Evolutionary conservation across 2,329 filamentous ascomycete species (phyloP).

Genomic region (Alternaria ventricosa): DNA sequence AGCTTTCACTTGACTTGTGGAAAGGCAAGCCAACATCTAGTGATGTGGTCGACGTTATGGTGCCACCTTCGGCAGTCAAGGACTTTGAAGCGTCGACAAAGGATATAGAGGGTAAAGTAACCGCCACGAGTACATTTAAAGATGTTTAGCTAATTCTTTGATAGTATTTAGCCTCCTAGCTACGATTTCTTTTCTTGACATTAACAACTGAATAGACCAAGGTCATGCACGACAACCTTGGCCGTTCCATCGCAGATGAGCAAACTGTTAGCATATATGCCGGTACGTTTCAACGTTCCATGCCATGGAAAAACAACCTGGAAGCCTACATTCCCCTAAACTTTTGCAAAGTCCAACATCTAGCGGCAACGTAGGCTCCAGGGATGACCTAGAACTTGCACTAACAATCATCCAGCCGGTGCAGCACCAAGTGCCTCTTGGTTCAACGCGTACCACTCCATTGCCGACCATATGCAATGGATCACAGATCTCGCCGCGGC

Average conservation of each 20-base stretch:
- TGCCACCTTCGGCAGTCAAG: slow-evolving; percentile 39
- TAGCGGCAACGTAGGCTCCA: too few species aligned
- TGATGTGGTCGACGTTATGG: slow-evolving; percentile 45
- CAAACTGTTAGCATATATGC: slow-evolving; percentile 39
- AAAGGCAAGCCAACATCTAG: slow-evolving; percentile 43
- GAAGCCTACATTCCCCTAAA: too few species aligned
- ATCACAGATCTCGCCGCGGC: slow-evolving; percentile 44
- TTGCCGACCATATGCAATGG: slow-evolving; percentile 46
- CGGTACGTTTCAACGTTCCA: too few species aligned
- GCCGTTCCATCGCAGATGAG: slow-evolving; percentile 44
- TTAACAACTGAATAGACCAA: slow-evolving; percentile 13
- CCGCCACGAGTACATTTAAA: neutral
- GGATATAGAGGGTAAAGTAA: slow-evolving; percentile 20
- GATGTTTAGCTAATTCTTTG: neutral
- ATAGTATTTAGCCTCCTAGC: neutral
- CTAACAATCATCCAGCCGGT: too few species aligned
- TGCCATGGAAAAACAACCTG: too few species aligned
- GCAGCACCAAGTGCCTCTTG: slow-evolving; percentile 40
- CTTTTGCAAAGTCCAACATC: too few species aligned
- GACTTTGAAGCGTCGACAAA: slow-evolving; percentile 37
- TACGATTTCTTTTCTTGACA: neutral
- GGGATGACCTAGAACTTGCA: too few species aligned
- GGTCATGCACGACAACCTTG: slow-evolving; percentile 49
- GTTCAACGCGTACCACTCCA: slow-evolving; percentile 47
- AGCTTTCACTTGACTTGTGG: slow-evolving; percentile 42